phyloP scores from a whole-genome alignment of 768 basidiomycete genomes.

The Suillus hirtellus region DNA sequence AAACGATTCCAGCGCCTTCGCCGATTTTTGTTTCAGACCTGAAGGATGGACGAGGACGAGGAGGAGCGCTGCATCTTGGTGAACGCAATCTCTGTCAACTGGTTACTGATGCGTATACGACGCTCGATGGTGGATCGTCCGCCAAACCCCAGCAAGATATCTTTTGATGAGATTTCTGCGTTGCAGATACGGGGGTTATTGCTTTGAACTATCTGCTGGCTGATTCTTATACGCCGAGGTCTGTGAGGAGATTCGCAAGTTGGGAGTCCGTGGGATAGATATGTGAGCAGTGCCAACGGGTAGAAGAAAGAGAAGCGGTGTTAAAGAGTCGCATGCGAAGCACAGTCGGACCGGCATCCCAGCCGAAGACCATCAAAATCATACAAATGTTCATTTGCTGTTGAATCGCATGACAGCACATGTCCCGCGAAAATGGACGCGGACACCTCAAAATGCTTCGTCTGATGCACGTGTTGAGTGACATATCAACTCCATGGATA shows the following conservation, averaged over 20 bases:
- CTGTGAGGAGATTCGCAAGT: constrained; percentile 26
- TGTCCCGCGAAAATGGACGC: neutral
- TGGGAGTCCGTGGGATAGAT: constrained; percentile 18
- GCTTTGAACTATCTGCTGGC: constrained; percentile 28
- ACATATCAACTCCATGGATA: neutral
- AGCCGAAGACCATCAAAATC: neutral
- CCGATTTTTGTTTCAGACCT: constrained; percentile 49
- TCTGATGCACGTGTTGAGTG: constrained; percentile 5
- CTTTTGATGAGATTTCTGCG: constrained; percentile 42
- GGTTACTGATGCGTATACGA: constrained; percentile 40
- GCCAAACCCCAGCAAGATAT: constrained; percentile 48
- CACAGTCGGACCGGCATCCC: constrained; percentile 3
- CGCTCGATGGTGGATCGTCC: constrained; percentile 31
- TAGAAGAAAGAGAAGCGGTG: neutral
- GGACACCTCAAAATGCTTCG: neutral
- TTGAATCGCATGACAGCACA: neutral
- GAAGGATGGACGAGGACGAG: constrained; percentile 53
- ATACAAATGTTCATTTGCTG: neutral
- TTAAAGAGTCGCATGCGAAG: neutral
- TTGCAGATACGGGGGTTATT: constrained; percentile 32
- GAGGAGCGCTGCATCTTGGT: constrained; percentile 34
- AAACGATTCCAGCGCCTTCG: constrained; percentile 45
- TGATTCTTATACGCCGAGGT: constrained; percentile 23
- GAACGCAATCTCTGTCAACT: constrained; percentile 20
- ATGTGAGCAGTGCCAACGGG: neutral